Evolutionary conservation across 2,329 filamentous ascomycete species (phyloP), one percentile per base, ranked within the genome.

Genomic region (Xylaria sp.): DNA sequence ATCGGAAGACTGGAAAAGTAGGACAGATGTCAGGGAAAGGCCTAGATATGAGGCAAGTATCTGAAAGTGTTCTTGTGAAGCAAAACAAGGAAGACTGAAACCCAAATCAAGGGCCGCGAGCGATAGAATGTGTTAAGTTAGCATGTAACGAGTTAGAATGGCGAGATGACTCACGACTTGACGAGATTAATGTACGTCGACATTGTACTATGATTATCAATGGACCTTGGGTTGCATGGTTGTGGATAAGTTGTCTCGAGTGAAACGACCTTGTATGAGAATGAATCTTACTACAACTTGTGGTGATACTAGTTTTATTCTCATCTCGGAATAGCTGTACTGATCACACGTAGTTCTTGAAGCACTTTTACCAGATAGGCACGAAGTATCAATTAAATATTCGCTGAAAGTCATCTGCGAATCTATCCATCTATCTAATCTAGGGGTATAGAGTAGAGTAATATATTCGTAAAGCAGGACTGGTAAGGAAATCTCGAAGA

Each of bases 1-100:
- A 84, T 20, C 46, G 54, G 54, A 44, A 46, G 44, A 55, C 15
- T 9, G 18, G 44, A 9, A 37, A 46, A 25, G 13, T 13, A 2
- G 13, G 46, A 13, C 18, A 44, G 28, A 31, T 51, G 6, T 8
- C 25, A 20, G 15, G 15, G 34, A 46, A 28, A 28, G 3, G 50
- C 23, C 20, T 6, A 15, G 6, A 46, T 28, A 44, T 20, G 13
- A 39, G 39, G 8, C 56, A 31, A 28, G 46, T 46, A 23, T 46
- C 31, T 37, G 23, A 23, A n/a, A 46, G 41, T 13, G 23, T 48
- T n/a, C 60, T 6, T 48, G 52, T 20, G 54, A 46, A 28, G 23
- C n/a, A 18, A 15, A 20, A 10, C 25, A 10, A 15, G 51, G 28
- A 25, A 4, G 13, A 44, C 48, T 3, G 12, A 50, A 25, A 18